A percentile compares a stretch with the other conserved stretches of the same genome.
Evolutionary conservation across 1,284 basidiomycete species (phyloP).

Genomic region (Moesziomyces sp.): DNA sequence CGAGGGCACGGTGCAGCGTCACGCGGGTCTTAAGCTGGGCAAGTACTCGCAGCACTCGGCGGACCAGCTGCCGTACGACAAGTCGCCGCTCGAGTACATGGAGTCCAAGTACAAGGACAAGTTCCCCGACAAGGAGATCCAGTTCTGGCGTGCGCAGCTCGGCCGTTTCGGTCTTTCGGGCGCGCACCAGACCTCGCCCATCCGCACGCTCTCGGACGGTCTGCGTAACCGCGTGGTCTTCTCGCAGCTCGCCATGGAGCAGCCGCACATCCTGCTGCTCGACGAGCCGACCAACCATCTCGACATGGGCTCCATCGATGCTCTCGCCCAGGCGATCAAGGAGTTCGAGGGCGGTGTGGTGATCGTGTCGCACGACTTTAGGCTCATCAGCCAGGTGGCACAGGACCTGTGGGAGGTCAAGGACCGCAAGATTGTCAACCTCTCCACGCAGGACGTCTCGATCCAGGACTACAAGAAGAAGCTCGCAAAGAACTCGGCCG

Average conservation of each 20-base stretch:
- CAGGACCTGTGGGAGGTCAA: slow-evolving; percentile 99
- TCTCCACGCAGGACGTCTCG: slow-evolving; percentile 80
- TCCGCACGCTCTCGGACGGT: slow-evolving; percentile 92
- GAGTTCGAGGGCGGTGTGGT: slow-evolving; percentile 95
- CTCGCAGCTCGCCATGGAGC: slow-evolving; percentile 76
- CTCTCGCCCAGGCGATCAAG: slow-evolving; percentile 92
- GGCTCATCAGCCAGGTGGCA: slow-evolving; percentile 67
- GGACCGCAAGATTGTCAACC: slow-evolving; percentile 89
- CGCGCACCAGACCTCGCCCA: slow-evolving; percentile 89
- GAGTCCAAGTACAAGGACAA: slow-evolving; percentile 73
- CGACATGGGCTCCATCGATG: slow-evolving; percentile 96
- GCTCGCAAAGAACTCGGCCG: slow-evolving; percentile 59
- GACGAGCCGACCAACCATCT: slow-evolving; percentile 82
- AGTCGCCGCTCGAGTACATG: slow-evolving; percentile 93
- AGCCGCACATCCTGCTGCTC: slow-evolving; percentile 69
- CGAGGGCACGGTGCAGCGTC: slow-evolving; percentile 87
- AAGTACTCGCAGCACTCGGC: slow-evolving; percentile 96
- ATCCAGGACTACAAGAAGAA: slow-evolving; percentile 67
- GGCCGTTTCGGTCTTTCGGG: slow-evolving; percentile 96
- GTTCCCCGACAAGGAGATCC: slow-evolving; percentile 91
- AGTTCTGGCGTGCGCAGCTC: slow-evolving; percentile 93
- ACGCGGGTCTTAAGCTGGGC: slow-evolving; percentile 88
- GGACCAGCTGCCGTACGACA: slow-evolving; percentile 95
- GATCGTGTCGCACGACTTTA: slow-evolving; percentile 66
- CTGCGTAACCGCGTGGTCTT: slow-evolving; percentile 93